phyloP scores from a whole-genome alignment of 2,329 filamentous ascomycete species.

The Samsoniella hepiali region DNA sequence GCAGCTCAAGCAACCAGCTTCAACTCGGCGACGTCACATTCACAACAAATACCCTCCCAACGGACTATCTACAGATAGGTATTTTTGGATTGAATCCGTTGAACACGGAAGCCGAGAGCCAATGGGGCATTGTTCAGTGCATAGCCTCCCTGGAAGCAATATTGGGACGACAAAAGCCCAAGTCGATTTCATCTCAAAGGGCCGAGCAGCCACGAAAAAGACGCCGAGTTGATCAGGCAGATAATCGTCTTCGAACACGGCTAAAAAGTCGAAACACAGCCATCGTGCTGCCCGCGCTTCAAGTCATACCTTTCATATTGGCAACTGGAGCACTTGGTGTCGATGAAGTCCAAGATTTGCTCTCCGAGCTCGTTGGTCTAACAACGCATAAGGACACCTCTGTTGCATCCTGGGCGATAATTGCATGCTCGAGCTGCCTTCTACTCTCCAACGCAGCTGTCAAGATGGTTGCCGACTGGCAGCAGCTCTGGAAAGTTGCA shows the following conservation, averaged over 20 bases:
- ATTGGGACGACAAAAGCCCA: constrained; percentile 31
- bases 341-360: constrained; percentile 52
- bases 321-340: constrained; percentile 42
- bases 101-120: constrained; percentile 53
- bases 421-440: constrained; percentile 64
- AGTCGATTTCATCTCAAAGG: constrained; percentile 21
- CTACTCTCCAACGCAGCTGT: constrained; percentile 30
- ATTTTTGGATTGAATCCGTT: constrained; percentile 53
- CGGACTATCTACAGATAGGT: constrained; percentile 45
- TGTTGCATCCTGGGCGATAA: constrained; percentile 76
- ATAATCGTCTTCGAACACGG: constrained; percentile 48
- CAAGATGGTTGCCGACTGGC: constrained; percentile 53
- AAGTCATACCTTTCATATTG: constrained; percentile 57
- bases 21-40: constrained; percentile 75
- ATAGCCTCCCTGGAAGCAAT: constrained; percentile 56
- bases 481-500: constrained; percentile 71
- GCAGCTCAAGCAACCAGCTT: constrained; percentile 67
- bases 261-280: constrained; percentile 43
- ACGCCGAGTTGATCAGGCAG: constrained; percentile 41
- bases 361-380: constrained; percentile 56
- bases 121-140: constrained; percentile 58
- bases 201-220: constrained; percentile 52
- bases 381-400: constrained; percentile 66
- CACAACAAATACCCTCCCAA: constrained; percentile 40
- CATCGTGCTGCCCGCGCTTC: constrained; percentile 51